phyloP scores from a whole-genome alignment of 2,329 filamentous ascomycete species.

The Stachybotrys elegans region DNA sequence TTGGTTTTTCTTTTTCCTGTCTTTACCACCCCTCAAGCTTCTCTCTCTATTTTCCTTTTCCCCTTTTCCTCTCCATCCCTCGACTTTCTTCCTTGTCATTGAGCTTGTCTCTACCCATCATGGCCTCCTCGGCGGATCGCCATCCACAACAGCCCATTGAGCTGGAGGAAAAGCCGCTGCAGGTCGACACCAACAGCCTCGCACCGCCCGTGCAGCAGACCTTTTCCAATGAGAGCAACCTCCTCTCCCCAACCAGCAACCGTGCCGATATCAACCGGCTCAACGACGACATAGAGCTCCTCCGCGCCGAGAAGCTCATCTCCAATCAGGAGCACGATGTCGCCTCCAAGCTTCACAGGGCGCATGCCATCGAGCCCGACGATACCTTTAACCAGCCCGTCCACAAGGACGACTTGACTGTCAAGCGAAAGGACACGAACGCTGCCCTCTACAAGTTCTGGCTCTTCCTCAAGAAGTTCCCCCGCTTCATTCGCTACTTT shows the following conservation, averaged over 20 bases:
- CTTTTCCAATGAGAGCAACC: constrained; percentile 12
- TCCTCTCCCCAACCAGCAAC: constrained; percentile 18
- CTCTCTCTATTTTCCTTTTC: background rate
- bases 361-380: constrained; percentile 31
- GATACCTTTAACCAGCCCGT: constrained; percentile 39
- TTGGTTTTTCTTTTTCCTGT: too few species aligned
- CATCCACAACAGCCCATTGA: background rate
- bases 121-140: too few species aligned
- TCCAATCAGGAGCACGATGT: constrained; percentile 36
- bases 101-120: background rate
- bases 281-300: constrained; percentile 44
- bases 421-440: constrained; percentile 25
- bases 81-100: background rate
- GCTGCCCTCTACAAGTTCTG: constrained; percentile 35
- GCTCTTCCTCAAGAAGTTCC: constrained; percentile 42
- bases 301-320: constrained; percentile 41
- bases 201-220: constrained; percentile 7
- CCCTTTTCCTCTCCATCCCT: background rate
- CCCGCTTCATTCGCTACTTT: constrained; percentile 43
- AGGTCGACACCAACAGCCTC: constrained; percentile 23
- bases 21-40: too few species aligned
- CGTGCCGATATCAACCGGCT: constrained; percentile 32
- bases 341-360: constrained; percentile 13
- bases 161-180: background rate
- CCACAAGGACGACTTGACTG: constrained; percentile 17